Percentiles rank a stretch among this genome's conserved stretches.
Conservation (phyloP, 192 early-diverging fungal genomes). For the Endogone sp. region DNA sequence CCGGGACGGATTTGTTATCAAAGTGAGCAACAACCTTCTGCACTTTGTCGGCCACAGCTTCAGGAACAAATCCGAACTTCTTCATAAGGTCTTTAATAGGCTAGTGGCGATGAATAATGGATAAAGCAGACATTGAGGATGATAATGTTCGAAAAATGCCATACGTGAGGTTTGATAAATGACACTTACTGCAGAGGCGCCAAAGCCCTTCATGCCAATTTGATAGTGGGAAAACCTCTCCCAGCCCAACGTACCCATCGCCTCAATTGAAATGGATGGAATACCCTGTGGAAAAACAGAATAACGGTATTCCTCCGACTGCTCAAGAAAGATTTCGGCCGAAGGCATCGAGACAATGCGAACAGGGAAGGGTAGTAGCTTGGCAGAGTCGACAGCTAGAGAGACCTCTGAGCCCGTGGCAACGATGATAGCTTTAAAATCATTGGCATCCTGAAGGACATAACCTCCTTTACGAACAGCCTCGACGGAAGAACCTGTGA, state of each 20-base stretch:
- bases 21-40: background rate
- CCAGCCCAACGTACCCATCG: constrained; percentile 87
- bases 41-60: background rate
- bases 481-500: constrained; percentile 81
- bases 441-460: constrained; percentile 63
- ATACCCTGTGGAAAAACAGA: constrained; percentile 76
- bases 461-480: constrained; percentile 84
- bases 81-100: background rate
- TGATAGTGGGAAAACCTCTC: constrained; percentile 84
- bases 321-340: constrained; percentile 83
- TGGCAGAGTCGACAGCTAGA: constrained; percentile 83
- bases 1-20: background rate
- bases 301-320: constrained; percentile 75
- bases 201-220: constrained; percentile 89
- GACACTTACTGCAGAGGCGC: constrained; percentile 48
- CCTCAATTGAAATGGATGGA: constrained; percentile 88
- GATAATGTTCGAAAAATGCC: background rate
- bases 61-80: background rate
- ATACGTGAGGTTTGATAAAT: background rate
- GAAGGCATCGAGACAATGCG: constrained; percentile 95
- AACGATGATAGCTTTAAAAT: constrained; percentile 64
- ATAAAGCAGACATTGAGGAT: background rate
- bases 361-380: constrained; percentile 30
- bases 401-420: constrained; percentile 93
- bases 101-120: background rate